Evolutionary conservation across 2,329 filamentous ascomycete genomes (phyloP).

Genomic region (Alternaria atra): DNA sequence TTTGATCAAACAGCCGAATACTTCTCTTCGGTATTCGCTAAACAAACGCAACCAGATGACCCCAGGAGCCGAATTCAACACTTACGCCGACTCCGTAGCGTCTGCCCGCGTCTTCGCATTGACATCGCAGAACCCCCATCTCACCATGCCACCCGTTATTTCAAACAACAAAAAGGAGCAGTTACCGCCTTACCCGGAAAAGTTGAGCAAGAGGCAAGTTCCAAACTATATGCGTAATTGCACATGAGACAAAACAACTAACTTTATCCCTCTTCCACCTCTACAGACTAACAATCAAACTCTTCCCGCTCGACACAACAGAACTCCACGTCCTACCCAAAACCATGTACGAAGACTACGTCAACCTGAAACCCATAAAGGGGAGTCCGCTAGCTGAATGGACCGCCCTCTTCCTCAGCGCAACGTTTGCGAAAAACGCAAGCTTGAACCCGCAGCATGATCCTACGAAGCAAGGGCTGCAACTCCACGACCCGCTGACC

Average conservation of each 20-base stretch:
- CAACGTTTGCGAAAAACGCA: constrained; percentile 58
- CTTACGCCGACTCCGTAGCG: constrained; percentile 76
- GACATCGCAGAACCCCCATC: constrained; percentile 68
- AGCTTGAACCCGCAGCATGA: constrained; percentile 50
- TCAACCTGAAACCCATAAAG: constrained; percentile 28
- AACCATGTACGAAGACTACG: constrained; percentile 48
- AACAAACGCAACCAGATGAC: constrained; percentile 62
- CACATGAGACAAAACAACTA: no score
- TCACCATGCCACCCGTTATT: constrained; percentile 77
- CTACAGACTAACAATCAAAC: constrained; percentile 52
- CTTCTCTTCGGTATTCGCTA: constrained; percentile 42
- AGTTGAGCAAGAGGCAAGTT: constrained; percentile 43
- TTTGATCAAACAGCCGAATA: constrained; percentile 52
- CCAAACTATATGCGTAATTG: no score
- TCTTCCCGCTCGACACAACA: constrained; percentile 61
- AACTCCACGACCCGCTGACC: constrained; percentile 58
- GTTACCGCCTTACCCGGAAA: constrained; percentile 52
- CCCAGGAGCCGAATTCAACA: constrained; percentile 93
- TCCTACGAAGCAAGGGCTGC: constrained; percentile 50
- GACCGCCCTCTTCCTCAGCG: constrained; percentile 55
- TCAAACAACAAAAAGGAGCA: constrained; percentile 50
- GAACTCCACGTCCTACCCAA: constrained; percentile 54
- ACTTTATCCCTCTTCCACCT: no score
- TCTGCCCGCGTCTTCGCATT: constrained; percentile 60
- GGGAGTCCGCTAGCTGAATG: constrained; percentile 58